A percentile compares a stretch with the other conserved stretches of the same genome.
These are phyloP conservation scores for Pseudisothecium myosuroides DNA, from an alignment of 225 moss, liverwort and hornwort genomes.

Conservation along the genomic window DNA sequence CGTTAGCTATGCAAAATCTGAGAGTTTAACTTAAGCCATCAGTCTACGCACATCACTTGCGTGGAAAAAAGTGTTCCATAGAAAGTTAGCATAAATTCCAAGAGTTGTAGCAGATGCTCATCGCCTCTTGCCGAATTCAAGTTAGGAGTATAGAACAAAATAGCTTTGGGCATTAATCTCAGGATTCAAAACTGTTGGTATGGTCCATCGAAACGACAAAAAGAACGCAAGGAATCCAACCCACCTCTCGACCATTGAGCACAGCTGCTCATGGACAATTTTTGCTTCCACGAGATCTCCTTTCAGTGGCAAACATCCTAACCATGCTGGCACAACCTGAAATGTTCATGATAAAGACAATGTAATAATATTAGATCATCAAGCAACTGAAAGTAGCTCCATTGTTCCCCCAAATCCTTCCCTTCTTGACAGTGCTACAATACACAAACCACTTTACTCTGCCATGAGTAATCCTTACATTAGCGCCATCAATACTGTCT, in stretches of 20 bases:
- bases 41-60: neutral
- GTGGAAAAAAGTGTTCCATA: neutral
- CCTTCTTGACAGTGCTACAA: neutral
- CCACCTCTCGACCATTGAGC: constrained; percentile 94
- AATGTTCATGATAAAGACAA: neutral
- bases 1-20: neutral
- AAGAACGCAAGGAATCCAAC: neutral
- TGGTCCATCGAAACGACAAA: neutral
- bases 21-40: neutral
- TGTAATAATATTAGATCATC: neutral
- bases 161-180: neutral
- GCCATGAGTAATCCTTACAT: constrained; percentile 11
- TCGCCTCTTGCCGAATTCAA: neutral
- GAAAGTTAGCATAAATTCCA: neutral
- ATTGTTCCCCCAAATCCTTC: neutral
- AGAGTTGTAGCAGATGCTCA: neutral
- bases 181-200: neutral
- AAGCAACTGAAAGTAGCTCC: neutral
- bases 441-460: neutral
- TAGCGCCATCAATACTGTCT: constrained; percentile 68
- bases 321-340: constrained; percentile 97
- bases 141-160: neutral
- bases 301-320: constrained; percentile 83
- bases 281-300: constrained; percentile 94
- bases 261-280: constrained; percentile 96